These are phyloP conservation scores for Leccinum arenicola DNA, from an alignment of 768 basidiomycete species.

Conservation along the genomic window DNA sequence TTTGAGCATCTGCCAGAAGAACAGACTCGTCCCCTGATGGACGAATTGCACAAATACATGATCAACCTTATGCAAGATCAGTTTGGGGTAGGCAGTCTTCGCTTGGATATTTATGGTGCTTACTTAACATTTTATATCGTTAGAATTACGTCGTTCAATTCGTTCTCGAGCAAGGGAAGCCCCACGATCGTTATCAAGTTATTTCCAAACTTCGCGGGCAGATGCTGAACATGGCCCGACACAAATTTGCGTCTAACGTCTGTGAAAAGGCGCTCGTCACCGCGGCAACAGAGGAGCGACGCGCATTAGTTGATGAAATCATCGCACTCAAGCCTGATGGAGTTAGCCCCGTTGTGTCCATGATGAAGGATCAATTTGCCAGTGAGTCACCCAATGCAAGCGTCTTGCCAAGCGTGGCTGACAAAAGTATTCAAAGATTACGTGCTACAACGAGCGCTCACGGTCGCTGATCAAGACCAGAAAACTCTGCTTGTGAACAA, in stretches of 20 bases:
- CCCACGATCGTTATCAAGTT: constrained; percentile 64
- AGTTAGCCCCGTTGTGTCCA: constrained; percentile 59
- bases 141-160: constrained; percentile 97
- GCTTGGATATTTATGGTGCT: not conserved
- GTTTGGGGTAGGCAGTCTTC: constrained; percentile 67
- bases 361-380: constrained; percentile 87
- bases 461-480: constrained; percentile 69
- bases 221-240: constrained; percentile 74
- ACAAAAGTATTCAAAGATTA: constrained; percentile 53
- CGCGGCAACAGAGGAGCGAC: constrained; percentile 62
- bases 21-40: constrained; percentile 67
- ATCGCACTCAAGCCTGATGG: constrained; percentile 64
- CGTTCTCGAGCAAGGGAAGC: constrained; percentile 77
- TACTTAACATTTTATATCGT: constrained; percentile 7
- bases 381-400: constrained; percentile 50
- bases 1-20: constrained; percentile 78
- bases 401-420: not conserved
- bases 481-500: constrained; percentile 58
- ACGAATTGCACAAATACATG: constrained; percentile 76
- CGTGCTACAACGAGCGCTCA: constrained; percentile 77
- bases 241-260: constrained; percentile 96
- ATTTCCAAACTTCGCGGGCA: constrained; percentile 71
- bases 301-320: constrained; percentile 76
- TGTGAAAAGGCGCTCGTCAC: constrained; percentile 84
- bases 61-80: constrained; percentile 82